phyloP scores from a whole-genome alignment of 495 filamentous ascomycete species.

The Aspergillus cavernicola region DNA sequence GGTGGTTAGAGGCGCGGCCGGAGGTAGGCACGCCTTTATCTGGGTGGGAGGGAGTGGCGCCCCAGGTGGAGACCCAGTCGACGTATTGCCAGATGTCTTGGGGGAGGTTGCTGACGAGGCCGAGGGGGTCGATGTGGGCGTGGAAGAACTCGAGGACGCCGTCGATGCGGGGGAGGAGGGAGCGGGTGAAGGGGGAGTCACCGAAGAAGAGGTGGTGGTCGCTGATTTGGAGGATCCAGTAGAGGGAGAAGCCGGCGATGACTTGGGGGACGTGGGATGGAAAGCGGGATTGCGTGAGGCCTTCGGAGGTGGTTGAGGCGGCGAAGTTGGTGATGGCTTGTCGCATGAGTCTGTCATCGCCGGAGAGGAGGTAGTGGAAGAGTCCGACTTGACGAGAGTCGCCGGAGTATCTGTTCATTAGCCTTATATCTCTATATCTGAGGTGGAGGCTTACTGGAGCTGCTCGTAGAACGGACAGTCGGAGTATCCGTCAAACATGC shows the following conservation, averaged over 20 bases:
- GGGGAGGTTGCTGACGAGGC: conserved; percentile 28
- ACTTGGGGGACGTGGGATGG: conserved; percentile 34
- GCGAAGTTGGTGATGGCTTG: conserved; percentile 35
- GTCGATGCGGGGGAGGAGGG: conserved; percentile 32
- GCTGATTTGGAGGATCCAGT: conserved; percentile 35
- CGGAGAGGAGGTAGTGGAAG: conserved; percentile 37
- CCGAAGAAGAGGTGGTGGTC: conserved; percentile 37
- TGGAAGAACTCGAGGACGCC: conserved; percentile 38
- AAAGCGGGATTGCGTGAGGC: conserved; percentile 34
- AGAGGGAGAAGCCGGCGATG: conserved; percentile 35
- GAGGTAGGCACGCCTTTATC: conserved; percentile 37
- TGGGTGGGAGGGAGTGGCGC: conserved; percentile 28
- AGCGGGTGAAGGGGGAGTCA: conserved; percentile 24
- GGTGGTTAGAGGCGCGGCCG: conserved; percentile 23
- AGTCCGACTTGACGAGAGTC: conserved; percentile 31
- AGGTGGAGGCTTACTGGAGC: conserved; percentile 26
- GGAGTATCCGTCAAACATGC: conserved; percentile 39
- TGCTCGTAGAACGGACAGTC: conserved; percentile 43
- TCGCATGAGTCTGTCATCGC: conserved; percentile 36
- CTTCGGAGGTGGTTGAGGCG: conserved; percentile 26
- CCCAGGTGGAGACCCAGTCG: conserved; percentile 40
- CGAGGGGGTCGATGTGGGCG: conserved; percentile 24
- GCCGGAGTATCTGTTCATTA: conserved; percentile 21
- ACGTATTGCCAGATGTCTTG: conserved; percentile 36
- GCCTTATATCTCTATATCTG: too few species aligned